These are phyloP conservation scores for Blastobotrys serpentis DNA, from an alignment of 1,139 yeast genomes.

Conservation along the genomic window DNA sequence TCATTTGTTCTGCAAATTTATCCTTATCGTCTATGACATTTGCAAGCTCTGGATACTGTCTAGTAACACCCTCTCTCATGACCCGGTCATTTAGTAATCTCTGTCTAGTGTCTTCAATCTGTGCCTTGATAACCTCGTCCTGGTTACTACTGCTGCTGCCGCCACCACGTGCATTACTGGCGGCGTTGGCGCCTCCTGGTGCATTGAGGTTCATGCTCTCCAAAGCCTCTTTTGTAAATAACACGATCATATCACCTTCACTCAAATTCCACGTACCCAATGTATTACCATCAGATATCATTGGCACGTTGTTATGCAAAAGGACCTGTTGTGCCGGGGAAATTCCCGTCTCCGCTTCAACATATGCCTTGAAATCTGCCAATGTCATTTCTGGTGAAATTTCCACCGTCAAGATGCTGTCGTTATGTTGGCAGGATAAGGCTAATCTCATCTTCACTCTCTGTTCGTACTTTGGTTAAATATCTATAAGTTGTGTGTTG, in stretches of 20 bases:
- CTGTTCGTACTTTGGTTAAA: not conserved
- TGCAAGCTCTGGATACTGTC: constrained; percentile 39
- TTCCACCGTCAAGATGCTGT: constrained; percentile 47
- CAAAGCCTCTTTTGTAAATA: constrained; percentile 22
- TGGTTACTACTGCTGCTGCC: not conserved
- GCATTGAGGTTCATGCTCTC: not conserved
- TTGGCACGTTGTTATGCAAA: constrained; percentile 46
- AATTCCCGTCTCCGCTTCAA: constrained; percentile 71
- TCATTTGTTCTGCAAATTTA: constrained; percentile 50
- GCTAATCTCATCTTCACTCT: constrained; percentile 39
- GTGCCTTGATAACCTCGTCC: not conserved
- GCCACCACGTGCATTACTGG: not conserved
- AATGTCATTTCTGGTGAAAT: constrained; percentile 63
- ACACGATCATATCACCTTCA: constrained; percentile 59
- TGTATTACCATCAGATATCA: constrained; percentile 42
- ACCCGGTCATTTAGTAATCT: constrained; percentile 38
- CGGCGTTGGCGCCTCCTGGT: not conserved
- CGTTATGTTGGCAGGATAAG: constrained; percentile 36
- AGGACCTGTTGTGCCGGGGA: constrained; percentile 50
- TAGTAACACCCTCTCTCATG: constrained; percentile 36
- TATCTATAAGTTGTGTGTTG: too few species aligned
- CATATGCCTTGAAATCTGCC: constrained; percentile 69
- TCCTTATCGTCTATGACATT: constrained; percentile 51
- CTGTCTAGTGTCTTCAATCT: constrained; percentile 38
- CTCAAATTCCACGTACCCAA: constrained; percentile 49